A percentile compares a stretch with the other conserved stretches of the same genome.
Evolutionary conservation across 345 rosid genomes (phyloP).

Genomic region (Combretum micranthum): DNA sequence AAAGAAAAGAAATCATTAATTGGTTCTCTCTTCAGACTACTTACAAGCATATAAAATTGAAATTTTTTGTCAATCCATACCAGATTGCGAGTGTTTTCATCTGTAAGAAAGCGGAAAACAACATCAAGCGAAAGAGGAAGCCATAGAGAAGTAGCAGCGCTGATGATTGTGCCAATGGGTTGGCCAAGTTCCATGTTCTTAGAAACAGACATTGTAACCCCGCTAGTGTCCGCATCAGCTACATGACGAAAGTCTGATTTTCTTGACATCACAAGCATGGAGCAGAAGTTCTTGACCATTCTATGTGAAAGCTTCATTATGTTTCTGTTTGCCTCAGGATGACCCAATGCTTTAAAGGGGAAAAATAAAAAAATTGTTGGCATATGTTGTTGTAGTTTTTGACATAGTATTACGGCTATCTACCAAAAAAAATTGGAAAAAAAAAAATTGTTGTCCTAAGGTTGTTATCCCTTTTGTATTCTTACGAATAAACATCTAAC

Average conservation of each 20-base stretch:
- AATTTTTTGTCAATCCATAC: slow-evolving; percentile 12
- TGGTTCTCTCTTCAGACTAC: not conserved
- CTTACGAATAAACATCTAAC: too few relatives aligned
- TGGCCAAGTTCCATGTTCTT: slow-evolving; percentile 33
- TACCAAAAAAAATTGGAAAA: too few relatives aligned
- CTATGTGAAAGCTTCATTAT: slow-evolving; percentile 54
- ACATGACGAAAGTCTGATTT: slow-evolving; percentile 39
- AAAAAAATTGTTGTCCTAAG: too few relatives aligned
- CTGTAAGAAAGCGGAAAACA: slow-evolving; percentile 38
- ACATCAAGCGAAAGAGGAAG: slow-evolving; percentile 36
- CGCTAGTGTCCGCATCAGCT: slow-evolving; percentile 35
- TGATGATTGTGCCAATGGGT: slow-evolving; percentile 39
- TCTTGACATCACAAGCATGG: slow-evolving; percentile 40
- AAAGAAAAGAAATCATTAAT: not conserved
- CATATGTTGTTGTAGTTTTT: too few relatives aligned
- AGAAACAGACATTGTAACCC: slow-evolving; percentile 48
- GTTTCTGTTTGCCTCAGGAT: slow-evolving; percentile 30
- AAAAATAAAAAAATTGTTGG: not conserved
- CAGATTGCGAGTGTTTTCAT: slow-evolving; percentile 32
- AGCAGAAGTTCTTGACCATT: slow-evolving; percentile 55
- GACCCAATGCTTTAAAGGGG: slow-evolving; percentile 22
- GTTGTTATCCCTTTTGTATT: too few relatives aligned
- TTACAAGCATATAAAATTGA: not conserved
- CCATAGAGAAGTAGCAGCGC: slow-evolving; percentile 60
- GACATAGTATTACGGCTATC: too few relatives aligned